These are phyloP conservation scores for Coniferiporia sulphurascens DNA, from an alignment of 1,284 basidiomycete genomes.

Conservation along the genomic window DNA sequence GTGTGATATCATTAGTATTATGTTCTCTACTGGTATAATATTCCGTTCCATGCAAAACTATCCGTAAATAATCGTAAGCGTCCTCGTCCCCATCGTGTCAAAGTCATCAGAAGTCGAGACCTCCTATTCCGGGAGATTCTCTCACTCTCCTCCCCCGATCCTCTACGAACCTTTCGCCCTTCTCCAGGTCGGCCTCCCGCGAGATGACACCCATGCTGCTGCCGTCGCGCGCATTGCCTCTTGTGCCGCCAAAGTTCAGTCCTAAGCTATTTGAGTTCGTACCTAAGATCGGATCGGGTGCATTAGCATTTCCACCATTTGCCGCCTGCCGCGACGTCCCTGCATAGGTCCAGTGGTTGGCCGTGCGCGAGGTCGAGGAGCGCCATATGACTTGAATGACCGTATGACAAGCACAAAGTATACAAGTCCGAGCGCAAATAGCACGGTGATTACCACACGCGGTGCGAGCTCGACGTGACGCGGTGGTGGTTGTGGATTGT, in stretches of 20 bases:
- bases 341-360: not conserved
- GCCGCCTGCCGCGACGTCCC: not conserved
- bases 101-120: not conserved
- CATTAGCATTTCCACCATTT: not conserved
- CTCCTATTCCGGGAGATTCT: not conserved
- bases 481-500: constrained; percentile 28
- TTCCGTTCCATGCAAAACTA: too few relatives aligned
- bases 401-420: constrained; percentile 58
- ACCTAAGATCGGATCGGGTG: not conserved
- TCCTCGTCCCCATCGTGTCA: not conserved
- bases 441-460: constrained; percentile 49
- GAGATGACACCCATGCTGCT: not conserved
- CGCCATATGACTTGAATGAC: constrained; percentile 58
- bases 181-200: not conserved
- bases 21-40: too few relatives aligned
- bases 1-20: too few relatives aligned
- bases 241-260: not conserved
- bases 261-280: not conserved
- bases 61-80: too few relatives aligned
- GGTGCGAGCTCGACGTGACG: constrained; percentile 40
- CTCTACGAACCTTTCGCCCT: not conserved
- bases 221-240: not conserved
- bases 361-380: not conserved
- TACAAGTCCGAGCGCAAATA: constrained; percentile 55
- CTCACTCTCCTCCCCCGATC: not conserved